phyloP scores from a whole-genome alignment of 2,329 filamentous ascomycete species.

The Arthroderma sp. region DNA sequence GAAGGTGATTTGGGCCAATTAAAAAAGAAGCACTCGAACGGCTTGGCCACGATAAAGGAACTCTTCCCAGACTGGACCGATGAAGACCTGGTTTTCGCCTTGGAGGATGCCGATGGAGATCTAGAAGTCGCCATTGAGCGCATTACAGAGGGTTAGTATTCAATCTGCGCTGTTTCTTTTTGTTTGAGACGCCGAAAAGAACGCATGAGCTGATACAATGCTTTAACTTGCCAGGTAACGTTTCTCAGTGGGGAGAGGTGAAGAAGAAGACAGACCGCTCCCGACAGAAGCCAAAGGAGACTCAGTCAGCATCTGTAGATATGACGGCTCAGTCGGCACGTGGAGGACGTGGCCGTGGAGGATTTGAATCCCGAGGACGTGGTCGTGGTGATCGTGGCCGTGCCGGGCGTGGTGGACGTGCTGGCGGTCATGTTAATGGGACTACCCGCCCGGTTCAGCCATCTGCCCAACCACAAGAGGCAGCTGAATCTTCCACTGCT shows the following conservation, averaged over 20 bases:
- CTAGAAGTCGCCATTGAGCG: slow-evolving; percentile 37
- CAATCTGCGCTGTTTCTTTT: slow-evolving; percentile 5
- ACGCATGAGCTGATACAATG: too few species aligned
- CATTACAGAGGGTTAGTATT: slow-evolving; percentile 35
- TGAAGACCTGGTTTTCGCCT: slow-evolving; percentile 81
- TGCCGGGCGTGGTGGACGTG: slow-evolving; percentile 34
- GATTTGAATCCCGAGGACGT: slow-evolving; percentile 33
- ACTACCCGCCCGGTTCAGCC: slow-evolving; percentile 22
- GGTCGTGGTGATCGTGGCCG: slow-evolving; percentile 36
- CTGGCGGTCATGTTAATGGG: slow-evolving; percentile 31
- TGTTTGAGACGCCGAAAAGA: background rate
- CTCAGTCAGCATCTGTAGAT: slow-evolving; percentile 23
- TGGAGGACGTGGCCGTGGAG: slow-evolving; percentile 34
- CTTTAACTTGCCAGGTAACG: slow-evolving; percentile 26
- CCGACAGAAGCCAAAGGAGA: slow-evolving; percentile 35
- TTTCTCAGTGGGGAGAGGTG: slow-evolving; percentile 41
- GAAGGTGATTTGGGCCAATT: slow-evolving; percentile 83
- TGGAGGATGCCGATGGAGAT: slow-evolving; percentile 56
- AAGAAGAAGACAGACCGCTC: slow-evolving; percentile 39
- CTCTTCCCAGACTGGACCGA: slow-evolving; percentile 94
- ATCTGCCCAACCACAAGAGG: slow-evolving; percentile 8
- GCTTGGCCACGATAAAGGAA: slow-evolving; percentile 73
- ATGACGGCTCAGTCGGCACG: slow-evolving; percentile 23
- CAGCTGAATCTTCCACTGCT: slow-evolving; percentile 12
- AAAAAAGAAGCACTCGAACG: slow-evolving; percentile 73